Conservation (phyloP, 2,329 filamentous ascomycete species). For the Hypoxylon sp. region DNA sequence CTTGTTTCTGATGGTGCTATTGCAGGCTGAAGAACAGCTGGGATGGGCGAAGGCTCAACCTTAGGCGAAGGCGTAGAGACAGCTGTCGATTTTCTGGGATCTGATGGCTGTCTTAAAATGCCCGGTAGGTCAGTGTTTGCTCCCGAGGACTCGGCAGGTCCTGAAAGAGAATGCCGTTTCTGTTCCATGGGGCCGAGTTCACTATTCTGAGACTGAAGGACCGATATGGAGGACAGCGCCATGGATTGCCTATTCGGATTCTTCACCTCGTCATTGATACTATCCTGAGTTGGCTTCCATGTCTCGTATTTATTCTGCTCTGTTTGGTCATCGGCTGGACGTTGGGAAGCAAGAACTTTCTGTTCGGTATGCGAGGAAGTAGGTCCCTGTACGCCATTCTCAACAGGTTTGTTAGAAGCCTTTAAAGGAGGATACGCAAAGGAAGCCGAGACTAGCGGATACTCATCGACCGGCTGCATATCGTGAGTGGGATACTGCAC, state of each 20-base stretch:
- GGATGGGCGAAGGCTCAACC: slow-evolving; percentile 31
- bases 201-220: slow-evolving; percentile 50
- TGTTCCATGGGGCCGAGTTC: slow-evolving; percentile 46
- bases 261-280: slow-evolving; percentile 20
- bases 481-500: slow-evolving; percentile 10
- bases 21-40: slow-evolving; percentile 40
- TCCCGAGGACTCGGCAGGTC: slow-evolving; percentile 19
- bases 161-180: slow-evolving; percentile 44
- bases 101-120: slow-evolving; percentile 42
- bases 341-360: slow-evolving; percentile 32
- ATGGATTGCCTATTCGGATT: slow-evolving; percentile 34
- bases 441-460: slow-evolving; percentile 52
- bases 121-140: slow-evolving; percentile 19
- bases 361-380: slow-evolving; percentile 22
- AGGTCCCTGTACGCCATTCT: slow-evolving; percentile 6
- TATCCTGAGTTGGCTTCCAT: slow-evolving; percentile 42
- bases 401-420: slow-evolving; percentile 2
- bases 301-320: slow-evolving; percentile 45
- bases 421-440: slow-evolving; percentile 51
- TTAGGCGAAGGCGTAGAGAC: slow-evolving; percentile 15
- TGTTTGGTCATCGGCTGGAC: slow-evolving; percentile 5
- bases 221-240: slow-evolving; percentile 44
- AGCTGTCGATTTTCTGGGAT: slow-evolving; percentile 22
- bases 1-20: slow-evolving; percentile 21
- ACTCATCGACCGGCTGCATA: slow-evolving; percentile 43